Base-by-base conservation (phyloP, 768 basidiomycete species). In the Fistulinella prunicolor region DNA sequence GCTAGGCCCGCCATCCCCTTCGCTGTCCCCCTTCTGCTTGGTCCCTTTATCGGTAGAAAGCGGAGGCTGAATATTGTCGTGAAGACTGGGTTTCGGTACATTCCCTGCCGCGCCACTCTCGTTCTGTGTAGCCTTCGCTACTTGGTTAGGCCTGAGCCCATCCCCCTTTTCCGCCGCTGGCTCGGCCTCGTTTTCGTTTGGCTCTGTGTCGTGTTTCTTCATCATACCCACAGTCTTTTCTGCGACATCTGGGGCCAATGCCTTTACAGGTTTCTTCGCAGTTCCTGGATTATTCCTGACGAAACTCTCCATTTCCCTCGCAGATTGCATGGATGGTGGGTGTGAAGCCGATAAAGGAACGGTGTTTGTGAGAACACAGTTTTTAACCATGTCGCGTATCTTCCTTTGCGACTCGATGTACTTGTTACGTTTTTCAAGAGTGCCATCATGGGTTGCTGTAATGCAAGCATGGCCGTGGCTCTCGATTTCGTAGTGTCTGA, bases 381-480 rank as follows among this genome's bases (percentile, higher is more conserved):
- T 21, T 37, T 44, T 53, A 19, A 66, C 20, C 19, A 66, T 47
- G 0, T 54, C 46, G 12, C 54, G 54, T 30, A 66, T 55, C 23
- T 19, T 57, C 26, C 19, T 36, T 44, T 54, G 47, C 9, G 65
- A 69, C 39, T 63, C 50, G 8, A 14, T 20, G 34, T 54, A 66
- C 37, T 64, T 64, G 45, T 26, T 38, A 16, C 51, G 46, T 24
- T 64, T 54, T 26, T 34, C 56, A 2, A 45, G 49, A 14, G 46
- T 46, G 19, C 59, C 59, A n/a, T 59, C 62, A 29, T 39, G 50
- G 19, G 62, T 61, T 14, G 64, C 53, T 1, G 63, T 66, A 19
- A 65, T 49, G 22, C 68, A 70, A 12, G 66, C 70, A 14, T 68
- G 65, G 14, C 56, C 68, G n/a, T 42, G n/a, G 45, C 60, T 62